Percentiles rank a stretch among this genome's conserved stretches.
These are phyloP conservation scores for Coemansia sp. DNA, from an alignment of 371 early-diverging fungal genomes.

Conservation along the genomic window DNA sequence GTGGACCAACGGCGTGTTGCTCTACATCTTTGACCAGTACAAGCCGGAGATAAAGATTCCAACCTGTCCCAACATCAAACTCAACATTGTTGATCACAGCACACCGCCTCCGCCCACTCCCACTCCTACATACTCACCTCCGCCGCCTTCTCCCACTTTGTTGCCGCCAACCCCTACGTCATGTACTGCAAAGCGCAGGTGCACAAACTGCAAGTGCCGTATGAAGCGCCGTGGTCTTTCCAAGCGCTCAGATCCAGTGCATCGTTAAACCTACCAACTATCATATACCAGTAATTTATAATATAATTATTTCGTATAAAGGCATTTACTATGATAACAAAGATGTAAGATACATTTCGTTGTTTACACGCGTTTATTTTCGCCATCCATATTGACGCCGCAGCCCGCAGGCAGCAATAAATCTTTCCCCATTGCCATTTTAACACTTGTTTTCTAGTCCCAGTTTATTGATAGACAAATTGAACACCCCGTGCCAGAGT, in stretches of 20 bases:
- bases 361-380: too few relatives aligned
- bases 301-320: not conserved
- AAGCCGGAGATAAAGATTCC: slow-evolving; percentile 21
- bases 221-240: not conserved
- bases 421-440: too few relatives aligned
- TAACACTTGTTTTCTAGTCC: not conserved
- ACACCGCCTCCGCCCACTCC: slow-evolving; percentile 4
- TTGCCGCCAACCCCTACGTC: slow-evolving; percentile 9
- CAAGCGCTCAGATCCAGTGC: not conserved
- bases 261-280: not conserved
- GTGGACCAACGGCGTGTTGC: slow-evolving; percentile 88
- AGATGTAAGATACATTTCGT: too few relatives aligned
- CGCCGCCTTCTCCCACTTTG: not conserved
- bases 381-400: too few relatives aligned
- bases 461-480: not conserved
- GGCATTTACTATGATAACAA: not conserved
- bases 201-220: slow-evolving; percentile 4
- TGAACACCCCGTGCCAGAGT: not conserved
- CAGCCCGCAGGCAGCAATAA: too few relatives aligned
- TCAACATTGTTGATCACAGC: slow-evolving; percentile 24
- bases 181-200: not conserved
- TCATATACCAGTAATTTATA: not conserved
- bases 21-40: slow-evolving; percentile 60
- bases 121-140: not conserved
- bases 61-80: slow-evolving; percentile 38